Base-by-base conservation (phyloP, 129 eudicot species). In the Ambrosia artemisiifolia region DNA sequence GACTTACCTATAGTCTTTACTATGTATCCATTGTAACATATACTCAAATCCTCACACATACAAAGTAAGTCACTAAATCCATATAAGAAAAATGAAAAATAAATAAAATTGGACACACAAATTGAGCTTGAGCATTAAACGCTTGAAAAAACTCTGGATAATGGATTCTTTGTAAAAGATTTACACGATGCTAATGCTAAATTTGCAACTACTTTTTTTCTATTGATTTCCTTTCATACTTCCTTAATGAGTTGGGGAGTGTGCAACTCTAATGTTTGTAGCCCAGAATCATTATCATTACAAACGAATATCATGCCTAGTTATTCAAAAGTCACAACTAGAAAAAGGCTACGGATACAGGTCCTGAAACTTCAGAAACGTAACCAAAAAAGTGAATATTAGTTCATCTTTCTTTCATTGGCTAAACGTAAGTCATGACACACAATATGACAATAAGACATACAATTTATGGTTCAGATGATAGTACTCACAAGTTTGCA, bases 401-500 rank as follows among this genome's bases (percentile, higher is more conserved):
- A 77, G 57, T 20, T 34, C 18, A 7, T 73, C 43, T 5, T 24
- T 24, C 28, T 8, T 36, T 36, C 43, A 36, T 5, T 28, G 36
- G 19, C 50, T 67, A 24, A 28, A 28, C 9, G 33, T 43, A 62
- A 36, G 16, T 17, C 55, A 75, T 79, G 48, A 43, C 71, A 62
- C 32, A 36, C 13, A 13, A 53, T 63, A 50, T 60, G 11, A 28
- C 18, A 13, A 53, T 63, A 50, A 65, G 11, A 28, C 18, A 13
- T 46, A 10, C 72, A 2, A 68, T 8, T 6, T 11, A 54, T 7
- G 4, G 62, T 47, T 10, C 3, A 42, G 33, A 9, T 59, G 30
- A 63, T 34, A 32, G 8, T 40, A 85, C 98, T 75, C 86, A 93
- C 98, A 68, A 93, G 88, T 86, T 93, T 93, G 81, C 98, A 93